Percentiles rank a stretch among this genome's conserved stretches.
Conservation (phyloP, 768 basidiomycete species). For the Clitopilus hobsonii region DNA sequence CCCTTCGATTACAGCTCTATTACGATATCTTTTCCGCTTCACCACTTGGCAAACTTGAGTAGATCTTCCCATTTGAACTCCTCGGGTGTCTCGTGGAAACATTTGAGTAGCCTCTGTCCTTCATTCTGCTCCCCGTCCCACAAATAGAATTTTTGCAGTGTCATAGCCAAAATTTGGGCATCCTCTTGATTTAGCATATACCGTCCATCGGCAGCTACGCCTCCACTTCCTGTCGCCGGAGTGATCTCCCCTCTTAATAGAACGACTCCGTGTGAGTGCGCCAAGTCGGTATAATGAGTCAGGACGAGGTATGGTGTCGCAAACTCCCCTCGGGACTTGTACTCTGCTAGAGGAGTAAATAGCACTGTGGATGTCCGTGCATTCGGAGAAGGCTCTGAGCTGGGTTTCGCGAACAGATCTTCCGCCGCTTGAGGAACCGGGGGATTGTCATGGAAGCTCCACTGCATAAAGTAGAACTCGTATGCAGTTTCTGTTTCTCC, state of each 20-base stretch:
- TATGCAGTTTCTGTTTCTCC: conserved; percentile 43
- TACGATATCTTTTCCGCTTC: not conserved
- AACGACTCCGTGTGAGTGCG: conserved; percentile 72
- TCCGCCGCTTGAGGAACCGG: conserved; percentile 44
- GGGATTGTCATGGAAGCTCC: conserved; percentile 79
- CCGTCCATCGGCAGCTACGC: conserved; percentile 30
- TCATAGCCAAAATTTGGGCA: conserved; percentile 77
- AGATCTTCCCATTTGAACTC: conserved; percentile 83
- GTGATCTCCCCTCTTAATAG: conserved; percentile 92
- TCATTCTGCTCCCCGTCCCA: conserved; percentile 41
- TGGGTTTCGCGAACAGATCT: conserved; percentile 40
- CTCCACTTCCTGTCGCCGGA: conserved; percentile 43
- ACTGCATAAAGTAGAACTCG: conserved; percentile 86
- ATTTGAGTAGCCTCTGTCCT: conserved; percentile 49
- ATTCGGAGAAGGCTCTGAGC: conserved; percentile 23
- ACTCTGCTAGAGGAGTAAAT: conserved; percentile 92
- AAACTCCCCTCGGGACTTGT: conserved; percentile 77
- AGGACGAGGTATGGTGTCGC: conserved; percentile 89
- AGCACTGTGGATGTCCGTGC: conserved; percentile 70
- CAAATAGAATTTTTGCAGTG: conserved; percentile 83
- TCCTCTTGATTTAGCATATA: conserved; percentile 75
- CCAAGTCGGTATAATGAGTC: conserved; percentile 90
- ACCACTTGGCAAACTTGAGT: conserved; percentile 44
- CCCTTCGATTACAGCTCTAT: not conserved
- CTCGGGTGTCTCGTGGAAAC: conserved; percentile 75